A percentile compares a stretch with the other conserved stretches of the same genome.
These are phyloP conservation scores for Sphaerostilbella broomeana DNA, from an alignment of 2,329 filamentous ascomycete species.

Conservation along the genomic window DNA sequence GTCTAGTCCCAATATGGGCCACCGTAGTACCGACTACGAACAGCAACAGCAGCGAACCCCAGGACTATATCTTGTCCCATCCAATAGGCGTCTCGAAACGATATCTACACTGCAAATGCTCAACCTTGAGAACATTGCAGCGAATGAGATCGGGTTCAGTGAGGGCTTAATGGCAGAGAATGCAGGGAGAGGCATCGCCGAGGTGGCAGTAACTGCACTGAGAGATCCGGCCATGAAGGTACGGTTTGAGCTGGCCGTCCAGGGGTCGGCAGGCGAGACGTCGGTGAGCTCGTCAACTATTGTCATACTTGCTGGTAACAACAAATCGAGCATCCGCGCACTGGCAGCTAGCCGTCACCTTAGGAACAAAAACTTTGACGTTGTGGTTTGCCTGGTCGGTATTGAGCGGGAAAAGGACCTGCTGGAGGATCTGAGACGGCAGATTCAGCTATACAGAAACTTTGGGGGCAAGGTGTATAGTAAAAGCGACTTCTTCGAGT, in stretches of 20 bases:
- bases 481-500: conserved; percentile 56
- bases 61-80: conserved; percentile 49
- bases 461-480: conserved; percentile 68
- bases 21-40: conserved; percentile 27
- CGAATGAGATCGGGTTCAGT: conserved; percentile 77
- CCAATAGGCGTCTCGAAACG: conserved; percentile 52
- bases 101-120: conserved; percentile 78
- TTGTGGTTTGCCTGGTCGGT: conserved; percentile 77
- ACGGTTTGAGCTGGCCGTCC: conserved; percentile 40
- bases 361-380: conserved; percentile 71
- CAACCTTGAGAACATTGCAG: conserved; percentile 84
- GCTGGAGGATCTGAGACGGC: conserved; percentile 71
- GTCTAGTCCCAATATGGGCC: conserved; percentile 25
- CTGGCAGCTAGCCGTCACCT: conserved; percentile 82
- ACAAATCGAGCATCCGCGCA: conserved; percentile 78
- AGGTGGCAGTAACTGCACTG: conserved; percentile 68
- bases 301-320: conserved; percentile 90
- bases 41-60: conserved; percentile 34
- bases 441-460: conserved; percentile 76
- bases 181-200: conserved; percentile 79
- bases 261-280: conserved; percentile 24
- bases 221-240: conserved; percentile 54
- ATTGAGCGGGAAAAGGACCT: conserved; percentile 77
- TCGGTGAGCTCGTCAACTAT: conserved; percentile 35
- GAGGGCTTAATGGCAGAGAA: conserved; percentile 92